Evolutionary conservation across 768 basidiomycete genomes (phyloP).

Genomic region (Leccinum arenicola): DNA sequence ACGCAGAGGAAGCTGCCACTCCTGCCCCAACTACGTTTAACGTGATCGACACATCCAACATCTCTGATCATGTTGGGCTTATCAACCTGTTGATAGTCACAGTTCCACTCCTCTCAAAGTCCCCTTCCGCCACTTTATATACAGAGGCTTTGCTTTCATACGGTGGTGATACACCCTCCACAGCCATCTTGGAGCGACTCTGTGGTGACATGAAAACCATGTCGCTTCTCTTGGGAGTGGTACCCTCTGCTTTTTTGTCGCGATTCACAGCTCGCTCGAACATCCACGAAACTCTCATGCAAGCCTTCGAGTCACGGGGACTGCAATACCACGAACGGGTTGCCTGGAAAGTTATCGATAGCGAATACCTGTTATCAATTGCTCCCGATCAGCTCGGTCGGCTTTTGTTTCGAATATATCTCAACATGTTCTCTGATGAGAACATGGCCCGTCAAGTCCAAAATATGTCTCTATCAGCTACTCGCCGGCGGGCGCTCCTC

Average conservation of each 20-base stretch:
- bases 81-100: constrained; percentile 26
- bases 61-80: constrained; percentile 30
- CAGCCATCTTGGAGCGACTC: constrained; percentile 20
- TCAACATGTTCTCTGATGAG: constrained; percentile 31
- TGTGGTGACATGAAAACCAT: constrained; percentile 29
- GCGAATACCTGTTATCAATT: constrained; percentile 15
- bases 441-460: constrained; percentile 14
- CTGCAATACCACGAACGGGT: constrained; percentile 24
- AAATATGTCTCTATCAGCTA: constrained; percentile 1
- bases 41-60: constrained; percentile 34
- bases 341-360: constrained; percentile 23
- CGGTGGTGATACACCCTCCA: constrained; percentile 7
- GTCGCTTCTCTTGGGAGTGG: constrained; percentile 27
- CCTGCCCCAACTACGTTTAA: constrained; percentile 30
- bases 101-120: constrained; percentile 22
- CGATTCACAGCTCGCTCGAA: constrained; percentile 32
- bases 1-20: constrained; percentile 9
- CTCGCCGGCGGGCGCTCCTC: background rate
- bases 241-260: constrained; percentile 24
- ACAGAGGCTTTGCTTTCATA: constrained; percentile 27
- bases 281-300: constrained; percentile 18
- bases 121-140: constrained; percentile 26
- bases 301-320: background rate
- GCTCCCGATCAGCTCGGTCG: constrained; percentile 24
- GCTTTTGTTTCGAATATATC: constrained; percentile 27